Conservation (phyloP, 768 basidiomycete species). For the Boletus coccyginus region DNA sequence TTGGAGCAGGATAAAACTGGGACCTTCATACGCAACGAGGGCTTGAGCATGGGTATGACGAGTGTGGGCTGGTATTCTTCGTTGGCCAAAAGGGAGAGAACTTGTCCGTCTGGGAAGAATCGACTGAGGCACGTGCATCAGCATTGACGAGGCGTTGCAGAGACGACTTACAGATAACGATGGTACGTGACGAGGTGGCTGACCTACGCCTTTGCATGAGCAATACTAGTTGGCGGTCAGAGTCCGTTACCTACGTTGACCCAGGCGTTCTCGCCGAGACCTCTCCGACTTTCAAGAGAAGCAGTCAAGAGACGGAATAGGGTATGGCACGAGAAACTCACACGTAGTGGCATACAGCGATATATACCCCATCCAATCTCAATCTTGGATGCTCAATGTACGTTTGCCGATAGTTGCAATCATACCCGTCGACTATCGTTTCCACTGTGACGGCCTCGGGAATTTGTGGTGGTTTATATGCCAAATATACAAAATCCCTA, state of each 20-base stretch:
- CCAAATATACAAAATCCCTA: slow-evolving; percentile 60
- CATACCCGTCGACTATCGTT: slow-evolving; percentile 49
- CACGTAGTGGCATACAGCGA: slow-evolving; percentile 89
- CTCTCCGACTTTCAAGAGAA: slow-evolving; percentile 40
- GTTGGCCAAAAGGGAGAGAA: slow-evolving; percentile 81
- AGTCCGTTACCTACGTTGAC: slow-evolving; percentile 59
- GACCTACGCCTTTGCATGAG: slow-evolving; percentile 42
- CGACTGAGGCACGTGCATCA: slow-evolving; percentile 46
- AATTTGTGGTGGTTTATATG: slow-evolving; percentile 79
- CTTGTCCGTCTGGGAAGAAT: slow-evolving; percentile 84
- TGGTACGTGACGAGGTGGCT: slow-evolving; percentile 90
- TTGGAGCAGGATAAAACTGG: not conserved
- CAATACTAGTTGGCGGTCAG: not conserved
- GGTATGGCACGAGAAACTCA: slow-evolving; percentile 35
- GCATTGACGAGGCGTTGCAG: not conserved
- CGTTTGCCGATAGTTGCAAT: slow-evolving; percentile 67
- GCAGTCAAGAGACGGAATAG: slow-evolving; percentile 1
- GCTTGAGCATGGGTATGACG: slow-evolving; percentile 74
- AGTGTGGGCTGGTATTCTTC: slow-evolving; percentile 70
- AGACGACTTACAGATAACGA: slow-evolving; percentile 71
- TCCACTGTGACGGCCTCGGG: slow-evolving; percentile 47
- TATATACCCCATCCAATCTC: slow-evolving; percentile 86
- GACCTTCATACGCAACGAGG: slow-evolving; percentile 77
- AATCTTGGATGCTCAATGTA: slow-evolving; percentile 85
- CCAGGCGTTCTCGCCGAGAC: slow-evolving; percentile 84